A percentile compares a stretch with the other conserved stretches of the same genome.
These are phyloP conservation scores for Neophaeococcomyces mojaviensis DNA, from an alignment of 2,329 filamentous ascomycete genomes.

Conservation along the genomic window DNA sequence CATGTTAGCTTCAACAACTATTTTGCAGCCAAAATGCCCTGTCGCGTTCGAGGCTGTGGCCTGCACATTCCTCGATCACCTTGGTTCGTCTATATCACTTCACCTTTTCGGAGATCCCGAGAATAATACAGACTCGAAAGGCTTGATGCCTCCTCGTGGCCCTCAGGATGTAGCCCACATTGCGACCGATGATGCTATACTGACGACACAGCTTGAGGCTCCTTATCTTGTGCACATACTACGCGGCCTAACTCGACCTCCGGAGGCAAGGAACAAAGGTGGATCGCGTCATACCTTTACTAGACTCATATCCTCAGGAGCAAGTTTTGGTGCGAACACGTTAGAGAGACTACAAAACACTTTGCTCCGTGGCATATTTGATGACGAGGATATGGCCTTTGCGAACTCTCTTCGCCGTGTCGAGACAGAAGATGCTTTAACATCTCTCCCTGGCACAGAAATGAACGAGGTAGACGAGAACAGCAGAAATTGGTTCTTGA, in stretches of 20 bases:
- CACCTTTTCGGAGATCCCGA: conserved; percentile 13
- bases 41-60: conserved; percentile 16
- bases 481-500: conserved; percentile 45
- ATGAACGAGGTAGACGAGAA: conserved; percentile 4
- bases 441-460: conserved; percentile 7
- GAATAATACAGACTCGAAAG: not conserved
- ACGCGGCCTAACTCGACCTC: conserved; percentile 19
- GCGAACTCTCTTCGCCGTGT: conserved; percentile 24
- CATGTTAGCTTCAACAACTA: conserved; percentile 14
- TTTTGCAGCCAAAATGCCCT: conserved; percentile 9
- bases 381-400: conserved; percentile 28
- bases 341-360: conserved; percentile 32
- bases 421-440: conserved; percentile 14
- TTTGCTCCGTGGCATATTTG: conserved; percentile 36
- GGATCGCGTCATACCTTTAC: not conserved
- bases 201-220: conserved; percentile 28
- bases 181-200: conserved; percentile 19
- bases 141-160: conserved; percentile 26
- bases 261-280: not conserved
- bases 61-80: conserved; percentile 19
- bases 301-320: not conserved
- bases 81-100: conserved; percentile 19
- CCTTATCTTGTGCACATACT: conserved; percentile 29
- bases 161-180: conserved; percentile 23
- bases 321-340: not conserved